Percentiles rank a stretch among this genome's conserved stretches.
Conservation (phyloP, 768 basidiomycete species). For the Podaxis sp. region DNA sequence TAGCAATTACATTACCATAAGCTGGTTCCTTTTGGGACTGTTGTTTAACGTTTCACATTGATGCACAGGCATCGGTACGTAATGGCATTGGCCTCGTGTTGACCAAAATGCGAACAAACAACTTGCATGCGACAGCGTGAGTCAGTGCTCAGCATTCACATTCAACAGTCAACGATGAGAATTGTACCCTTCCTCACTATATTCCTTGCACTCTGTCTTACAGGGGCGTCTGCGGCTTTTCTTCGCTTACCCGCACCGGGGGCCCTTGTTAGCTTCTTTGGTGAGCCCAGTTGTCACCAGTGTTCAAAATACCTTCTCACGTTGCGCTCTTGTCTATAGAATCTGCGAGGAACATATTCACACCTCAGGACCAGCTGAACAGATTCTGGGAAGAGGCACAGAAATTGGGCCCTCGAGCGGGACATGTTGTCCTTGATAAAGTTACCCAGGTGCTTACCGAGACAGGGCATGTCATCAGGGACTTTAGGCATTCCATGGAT, state of each 20-base stretch:
- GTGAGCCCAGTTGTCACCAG: background rate
- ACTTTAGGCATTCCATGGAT: background rate
- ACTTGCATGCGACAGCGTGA: too few relatives aligned
- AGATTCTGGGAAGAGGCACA: background rate
- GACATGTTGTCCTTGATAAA: background rate
- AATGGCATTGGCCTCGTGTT: too few relatives aligned
- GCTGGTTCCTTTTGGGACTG: background rate
- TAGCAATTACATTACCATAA: conserved; percentile 5
- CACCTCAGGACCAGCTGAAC: background rate
- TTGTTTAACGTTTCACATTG: background rate
- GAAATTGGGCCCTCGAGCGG: background rate
- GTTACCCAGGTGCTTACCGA: background rate
- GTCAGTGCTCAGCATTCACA: background rate
- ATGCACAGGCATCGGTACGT: background rate
- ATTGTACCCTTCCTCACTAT: background rate
- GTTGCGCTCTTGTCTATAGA: background rate
- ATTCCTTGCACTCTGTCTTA: background rate
- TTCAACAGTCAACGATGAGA: background rate
- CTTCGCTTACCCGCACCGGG: background rate
- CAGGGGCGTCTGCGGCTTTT: background rate
- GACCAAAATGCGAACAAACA: too few relatives aligned
- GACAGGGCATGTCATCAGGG: background rate
- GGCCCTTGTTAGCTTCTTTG: background rate
- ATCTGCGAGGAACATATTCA: background rate
- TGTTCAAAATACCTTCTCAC: background rate